Evolutionary conservation across 768 basidiomycete species (phyloP), one percentile per base, ranked within the genome.

Genomic region (Galerina sulciceps): DNA sequence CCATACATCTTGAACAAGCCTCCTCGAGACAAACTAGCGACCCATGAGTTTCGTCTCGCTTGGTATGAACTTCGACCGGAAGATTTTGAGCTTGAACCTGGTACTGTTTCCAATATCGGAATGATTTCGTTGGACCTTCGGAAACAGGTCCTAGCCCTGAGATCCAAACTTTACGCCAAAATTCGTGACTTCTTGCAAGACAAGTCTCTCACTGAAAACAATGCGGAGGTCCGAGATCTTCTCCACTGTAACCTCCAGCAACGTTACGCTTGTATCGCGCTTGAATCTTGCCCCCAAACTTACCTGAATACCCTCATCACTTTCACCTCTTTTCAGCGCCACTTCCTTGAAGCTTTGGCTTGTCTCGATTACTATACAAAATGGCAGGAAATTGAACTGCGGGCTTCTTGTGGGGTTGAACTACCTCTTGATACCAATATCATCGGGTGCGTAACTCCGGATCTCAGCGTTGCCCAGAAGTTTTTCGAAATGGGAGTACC

Each of bases 1-100:
- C 42, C 60, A 6, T 57, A 26, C 18, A 35, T 61, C 14, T n/a
- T 37, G 5, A 54, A 18, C 35, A 36, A 49, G 9, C 58, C 58
- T 18, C 13, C 34, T 6, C 17, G 8, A 0, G 52, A 53, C 10
- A 36, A 47, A 17, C 20, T 55, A 6, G 1, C 31, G 8, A 41
- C 35, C 10, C 56, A 54, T 26, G 31, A 15, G 4, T 43, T 38
- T 14, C 10, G 26, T 14, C 42, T 57, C 1, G 35, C 44, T 2
- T 61, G 60, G 60, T 53, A 57, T 48, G 14, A 37, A 36, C 17
- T 34, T 13, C n/a, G 14, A 11, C 13, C 23, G 6, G 17, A 15
- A 6, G 55, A 61, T 18, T 61, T 61, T 20, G 36, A 36, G 5
- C 18, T 46, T n/a, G 50, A 57, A 6, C 31, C 13, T 3, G 44